Evolutionary conservation across 768 basidiomycete genomes (phyloP).

Genomic region (Boletus reticulatus): DNA sequence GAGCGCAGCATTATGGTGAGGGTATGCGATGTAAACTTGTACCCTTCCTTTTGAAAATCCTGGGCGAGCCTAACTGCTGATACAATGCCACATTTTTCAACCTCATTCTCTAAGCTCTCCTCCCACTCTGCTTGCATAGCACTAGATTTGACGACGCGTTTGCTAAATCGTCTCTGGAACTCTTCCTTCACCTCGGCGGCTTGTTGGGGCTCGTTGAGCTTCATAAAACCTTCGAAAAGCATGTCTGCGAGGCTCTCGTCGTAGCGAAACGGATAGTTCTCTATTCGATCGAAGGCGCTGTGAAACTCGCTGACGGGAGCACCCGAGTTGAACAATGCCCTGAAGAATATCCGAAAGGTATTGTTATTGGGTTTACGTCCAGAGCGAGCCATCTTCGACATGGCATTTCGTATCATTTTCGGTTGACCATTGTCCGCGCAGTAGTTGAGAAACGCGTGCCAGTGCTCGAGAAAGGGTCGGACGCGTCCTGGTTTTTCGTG

Average conservation of each 20-base stretch:
- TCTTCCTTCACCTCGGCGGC: constrained; percentile 39
- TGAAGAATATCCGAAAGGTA: constrained; percentile 51
- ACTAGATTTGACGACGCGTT: constrained; percentile 26
- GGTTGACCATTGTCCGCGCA: constrained; percentile 31
- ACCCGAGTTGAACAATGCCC: constrained; percentile 37
- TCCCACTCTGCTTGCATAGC: constrained; percentile 31
- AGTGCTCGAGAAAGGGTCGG: constrained; percentile 49
- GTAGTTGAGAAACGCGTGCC: constrained; percentile 50
- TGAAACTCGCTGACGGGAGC: constrained; percentile 35
- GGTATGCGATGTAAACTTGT: constrained; percentile 32
- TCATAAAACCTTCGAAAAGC: constrained; percentile 44
- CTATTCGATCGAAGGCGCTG: constrained; percentile 47
- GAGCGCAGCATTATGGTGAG: constrained; percentile 43
- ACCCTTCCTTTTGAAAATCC: constrained; percentile 30
- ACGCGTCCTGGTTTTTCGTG: constrained; percentile 45
- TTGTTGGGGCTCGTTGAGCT: constrained; percentile 34
- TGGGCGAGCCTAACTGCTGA: constrained; percentile 37
- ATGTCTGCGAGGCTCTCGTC: constrained; percentile 40
- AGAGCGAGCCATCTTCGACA: constrained; percentile 36
- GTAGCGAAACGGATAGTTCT: constrained; percentile 40
- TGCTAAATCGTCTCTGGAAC: constrained; percentile 36
- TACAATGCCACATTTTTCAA: constrained; percentile 32
- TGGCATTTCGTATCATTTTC: constrained; percentile 28
- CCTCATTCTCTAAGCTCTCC: constrained; percentile 28
- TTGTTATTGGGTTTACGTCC: constrained; percentile 43